Evolutionary conservation across 768 basidiomycete species (phyloP).

Genomic region (Boletus pseudopeckii): DNA sequence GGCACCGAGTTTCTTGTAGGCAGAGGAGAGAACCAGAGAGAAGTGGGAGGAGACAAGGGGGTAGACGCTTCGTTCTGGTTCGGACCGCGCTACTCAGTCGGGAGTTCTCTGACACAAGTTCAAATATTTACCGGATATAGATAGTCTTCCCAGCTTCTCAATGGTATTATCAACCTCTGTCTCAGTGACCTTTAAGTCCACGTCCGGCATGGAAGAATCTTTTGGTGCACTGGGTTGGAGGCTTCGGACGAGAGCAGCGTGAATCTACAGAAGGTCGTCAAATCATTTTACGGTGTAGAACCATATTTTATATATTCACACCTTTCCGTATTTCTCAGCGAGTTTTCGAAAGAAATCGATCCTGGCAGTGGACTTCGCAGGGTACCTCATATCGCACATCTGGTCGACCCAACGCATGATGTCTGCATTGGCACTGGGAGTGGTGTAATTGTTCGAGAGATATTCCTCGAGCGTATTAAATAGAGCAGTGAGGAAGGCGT

Average conservation of each 20-base stretch:
- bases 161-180: too few species aligned
- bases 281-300: neutral
- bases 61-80: too few species aligned
- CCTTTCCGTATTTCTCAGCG: neutral
- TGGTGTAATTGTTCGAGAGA: neutral
- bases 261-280: neutral
- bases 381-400: neutral
- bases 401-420: neutral
- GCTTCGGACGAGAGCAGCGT: neutral
- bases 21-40: too few species aligned
- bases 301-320: neutral
- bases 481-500: slow-evolving; percentile 6
- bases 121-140: too few species aligned
- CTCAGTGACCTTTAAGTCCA: too few species aligned
- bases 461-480: neutral
- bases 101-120: too few species aligned
- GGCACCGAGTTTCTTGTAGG: too few species aligned
- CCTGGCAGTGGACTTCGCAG: neutral
- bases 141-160: too few species aligned
- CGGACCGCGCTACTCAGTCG: too few species aligned
- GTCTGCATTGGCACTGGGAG: neutral
- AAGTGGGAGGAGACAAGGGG: too few species aligned
- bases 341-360: neutral
- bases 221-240: neutral
- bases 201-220: too few species aligned